Conservation (phyloP, 164 flowering plant genomes). For the Malania oleifera region DNA sequence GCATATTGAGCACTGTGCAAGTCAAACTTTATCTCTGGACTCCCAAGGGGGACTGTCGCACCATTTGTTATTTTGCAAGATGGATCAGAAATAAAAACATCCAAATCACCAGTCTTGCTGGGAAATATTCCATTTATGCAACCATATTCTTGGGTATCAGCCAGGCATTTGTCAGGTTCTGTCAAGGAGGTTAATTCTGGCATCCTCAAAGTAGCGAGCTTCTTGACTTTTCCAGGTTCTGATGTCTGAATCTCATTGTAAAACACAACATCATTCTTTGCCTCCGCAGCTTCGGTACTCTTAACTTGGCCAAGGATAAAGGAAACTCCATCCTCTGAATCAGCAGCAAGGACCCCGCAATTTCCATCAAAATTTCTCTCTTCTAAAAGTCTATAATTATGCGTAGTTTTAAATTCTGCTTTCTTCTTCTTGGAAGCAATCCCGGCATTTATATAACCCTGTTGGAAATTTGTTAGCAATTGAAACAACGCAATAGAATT, state of each 20-base stretch:
- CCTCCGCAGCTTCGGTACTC: constrained; percentile 27
- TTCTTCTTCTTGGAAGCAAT: constrained; percentile 67
- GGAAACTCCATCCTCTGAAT: constrained; percentile 66
- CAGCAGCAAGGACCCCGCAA: constrained; percentile 40
- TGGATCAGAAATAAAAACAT: constrained; percentile 18
- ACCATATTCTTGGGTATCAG: constrained; percentile 21
- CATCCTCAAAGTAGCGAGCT: constrained; percentile 7
- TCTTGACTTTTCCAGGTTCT: constrained; percentile 18
- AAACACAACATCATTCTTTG: constrained; percentile 20
- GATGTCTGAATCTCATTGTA: constrained; percentile 21
- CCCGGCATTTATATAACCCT: constrained; percentile 97
- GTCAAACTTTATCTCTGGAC: constrained; percentile 16
- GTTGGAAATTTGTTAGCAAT: constrained; percentile 33
- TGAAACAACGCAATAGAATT: not conserved
- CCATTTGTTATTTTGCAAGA: constrained; percentile 20
- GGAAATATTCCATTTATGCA: constrained; percentile 19
- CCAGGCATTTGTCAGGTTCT: constrained; percentile 22
- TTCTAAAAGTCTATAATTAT: constrained; percentile 29
- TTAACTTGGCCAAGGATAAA: constrained; percentile 50
- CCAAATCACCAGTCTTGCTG: constrained; percentile 12
- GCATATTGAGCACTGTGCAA: constrained; percentile 16
- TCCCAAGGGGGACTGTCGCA: constrained; percentile 13
- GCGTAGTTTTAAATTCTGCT: constrained; percentile 19
- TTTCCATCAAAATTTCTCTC: constrained; percentile 33
- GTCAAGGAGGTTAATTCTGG: constrained; percentile 20